Conservation (phyloP, 208 protist species). For the Leishmania tropica region DNA sequence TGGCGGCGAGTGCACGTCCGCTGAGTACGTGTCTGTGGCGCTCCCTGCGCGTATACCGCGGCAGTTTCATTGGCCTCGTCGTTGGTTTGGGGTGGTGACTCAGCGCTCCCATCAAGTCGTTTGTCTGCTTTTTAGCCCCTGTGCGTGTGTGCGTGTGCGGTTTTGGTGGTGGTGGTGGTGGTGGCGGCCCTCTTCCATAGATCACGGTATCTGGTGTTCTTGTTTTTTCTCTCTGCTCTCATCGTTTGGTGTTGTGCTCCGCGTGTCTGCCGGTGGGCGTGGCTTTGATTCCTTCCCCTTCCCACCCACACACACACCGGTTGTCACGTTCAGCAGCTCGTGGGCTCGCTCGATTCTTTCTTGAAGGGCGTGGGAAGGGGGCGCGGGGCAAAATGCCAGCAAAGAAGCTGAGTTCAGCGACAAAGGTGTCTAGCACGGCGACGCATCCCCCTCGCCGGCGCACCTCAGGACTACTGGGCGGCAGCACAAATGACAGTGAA, state of each 20-base stretch:
- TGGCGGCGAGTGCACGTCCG: neutral
- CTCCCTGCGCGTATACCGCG: neutral
- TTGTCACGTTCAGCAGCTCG: neutral
- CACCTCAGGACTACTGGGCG: slow-evolving; percentile 6
- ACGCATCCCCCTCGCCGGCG: slow-evolving; percentile 5
- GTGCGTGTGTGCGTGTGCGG: no score
- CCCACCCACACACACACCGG: neutral
- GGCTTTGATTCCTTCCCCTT: neutral
- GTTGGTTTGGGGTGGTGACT: neutral
- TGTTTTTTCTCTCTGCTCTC: neutral
- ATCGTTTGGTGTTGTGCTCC: neutral
- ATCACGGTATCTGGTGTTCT: neutral
- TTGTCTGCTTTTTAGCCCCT: neutral
- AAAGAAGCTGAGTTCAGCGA: slow-evolving; percentile 9
- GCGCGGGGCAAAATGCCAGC: slow-evolving; percentile 8
- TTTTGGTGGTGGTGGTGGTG: no score
- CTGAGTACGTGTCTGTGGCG: neutral
- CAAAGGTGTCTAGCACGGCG: neutral
- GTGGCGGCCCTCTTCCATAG: neutral
- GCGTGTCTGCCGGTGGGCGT: neutral
- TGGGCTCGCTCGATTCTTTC: neutral
- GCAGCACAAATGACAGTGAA: slow-evolving; percentile 18
- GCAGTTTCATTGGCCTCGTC: neutral
- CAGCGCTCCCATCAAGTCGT: neutral
- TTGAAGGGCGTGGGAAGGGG: neutral